Evolutionary conservation across 106 monocot genomes (phyloP), one percentile per base, ranked within the genome.

Genomic region (Dendrobium officinale): DNA sequence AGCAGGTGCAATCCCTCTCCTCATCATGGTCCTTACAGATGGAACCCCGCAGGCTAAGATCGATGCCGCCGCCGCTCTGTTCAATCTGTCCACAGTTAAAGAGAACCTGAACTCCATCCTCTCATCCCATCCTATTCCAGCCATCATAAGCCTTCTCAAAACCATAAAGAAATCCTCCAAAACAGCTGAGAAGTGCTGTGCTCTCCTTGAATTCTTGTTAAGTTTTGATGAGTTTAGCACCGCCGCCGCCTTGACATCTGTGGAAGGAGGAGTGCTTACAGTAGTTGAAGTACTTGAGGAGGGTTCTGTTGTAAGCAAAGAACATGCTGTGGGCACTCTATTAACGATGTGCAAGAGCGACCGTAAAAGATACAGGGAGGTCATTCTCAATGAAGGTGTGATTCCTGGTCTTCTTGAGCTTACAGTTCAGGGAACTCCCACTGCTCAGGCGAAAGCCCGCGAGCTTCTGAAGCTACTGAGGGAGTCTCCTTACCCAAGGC

Each of bases 251-350:
- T 77, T 96, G 80, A 85, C 85, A 4, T 20, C 77, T 1, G 85
- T 86, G 74, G 81, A 90, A 22, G 93, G 87, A 26, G 96, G 93
- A 19, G 94, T 96, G 19, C 88, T 96, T 10, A 40, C 96, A 15
- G 77, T 94, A 15, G 96, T 96, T 20, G 94, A 96, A 78, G 87
- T 92, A 4, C 83, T 96, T 9, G 93, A 96, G 77, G 96, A 93
- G 17, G 93, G 93, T 0, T 85, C 88, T 9, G 77, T 76, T 13
- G 48, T 75, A 11, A 75, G 86, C 55, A 78, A 74, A 75, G 90
- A 90, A 67, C 88, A 88, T 22, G 90, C 92, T 0, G 86, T 89
- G 0, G 85, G 86, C 13, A 82, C 82, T 3, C 85, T 92, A 24
- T 49, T 92, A 10, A 84, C 66, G 26, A 86, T 92, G 79, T 90